Base-by-base conservation (phyloP, 2,329 filamentous ascomycete species). In the Sporothrix pallida region DNA sequence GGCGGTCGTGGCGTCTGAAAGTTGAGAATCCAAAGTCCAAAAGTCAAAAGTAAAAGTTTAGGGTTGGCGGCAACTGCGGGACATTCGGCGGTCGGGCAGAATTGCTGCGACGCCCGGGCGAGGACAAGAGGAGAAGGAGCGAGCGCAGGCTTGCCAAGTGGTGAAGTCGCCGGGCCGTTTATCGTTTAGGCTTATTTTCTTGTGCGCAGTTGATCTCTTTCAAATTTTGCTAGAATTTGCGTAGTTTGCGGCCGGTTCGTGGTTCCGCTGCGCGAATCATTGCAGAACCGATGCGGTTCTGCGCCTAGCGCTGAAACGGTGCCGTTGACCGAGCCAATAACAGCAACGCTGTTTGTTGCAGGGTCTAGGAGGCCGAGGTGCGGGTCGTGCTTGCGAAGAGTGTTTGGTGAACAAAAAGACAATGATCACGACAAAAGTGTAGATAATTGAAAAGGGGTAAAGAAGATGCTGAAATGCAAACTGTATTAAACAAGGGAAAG, bases 11-110 rank as follows among this genome's bases (percentile, higher is more conserved):
- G 37, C 37, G 42, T 12, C 10, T 20, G n/a, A 52, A 52, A n/a
- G 13, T 52, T n/a, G n/a, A 8, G n/a, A 52, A n/a, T 8, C 31
- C 31, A 8, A 17, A n/a, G 31, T 6, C 10, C 52, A n/a, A 52
- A 52, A n/a, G 13, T 52, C 50, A 52, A 7, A 52, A 52, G 15
- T n/a, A 8, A 17, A n/a, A n/a, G n/a, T 8, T 56, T 42, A 60
- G 70, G 12, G 12, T 48, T 23, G 26, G 63, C 52, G 52, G 73
- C 10, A 44, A 60, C 26, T 65, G 74, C 74, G 74, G 74, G 62
- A 74, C 71, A 69, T 69, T 74, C 73, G 74, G 74, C 50, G 70
- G 44, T 72, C 74, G 74, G 71, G 17, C 44, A 15, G 62, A 58
- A 58, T 56, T 13, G 58, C 62, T 74, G 73, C 70, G 63, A 72